Evolutionary conservation across 768 basidiomycete genomes (phyloP), one percentile per base, ranked within the genome.

Genomic region (Tylopilus sp.): DNA sequence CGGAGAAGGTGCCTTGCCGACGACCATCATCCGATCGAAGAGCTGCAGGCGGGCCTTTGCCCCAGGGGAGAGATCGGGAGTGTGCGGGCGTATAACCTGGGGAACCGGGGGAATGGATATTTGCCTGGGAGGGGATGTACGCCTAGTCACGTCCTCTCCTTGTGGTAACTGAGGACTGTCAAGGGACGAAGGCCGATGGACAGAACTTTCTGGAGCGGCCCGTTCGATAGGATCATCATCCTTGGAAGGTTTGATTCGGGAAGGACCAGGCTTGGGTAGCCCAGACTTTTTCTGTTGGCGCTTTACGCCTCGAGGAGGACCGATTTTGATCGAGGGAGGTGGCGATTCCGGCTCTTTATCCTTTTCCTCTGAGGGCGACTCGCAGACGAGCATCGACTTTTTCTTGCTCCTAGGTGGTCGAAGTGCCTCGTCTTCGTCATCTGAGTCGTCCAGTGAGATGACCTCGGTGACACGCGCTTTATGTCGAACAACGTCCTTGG

Each of bases 11-110:
- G n/a, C n/a, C n/a, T n/a, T n/a, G n/a, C n/a, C n/a, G n/a, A n/a
- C n/a, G n/a, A n/a, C 45, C 56, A 63, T 58, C 64, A 66, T 60
- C n/a, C 31, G 56, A 45, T 70, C 68, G 38, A 70, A 70, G 12
- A 70, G 34, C 5, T 70, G 51, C 2, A 70, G 64, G 41, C 68
- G 66, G 16, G 62, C 62, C 26, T 16, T 48, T 6, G 70, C 52
- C 26, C 65, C 55, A 5, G 68, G 68, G 30, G 68, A 71, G 19
- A 71, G 60, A 14, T 46, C 40, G 12, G 62, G 59, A 16, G 30
- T 59, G 16, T 11, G 44, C 16, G 16, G 40, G 12, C 33, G 43
- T 37, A 24, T 6, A 22, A 14, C 44, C 44, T 25, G 42, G 9
- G n/a, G 1, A 6, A 29, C 25, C 12, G 16, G 30, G 10, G 64